Percentiles rank a stretch among this genome's conserved stretches.
phyloP scores from a whole-genome alignment of 441 rosid species.

The Erodium texanum region DNA sequence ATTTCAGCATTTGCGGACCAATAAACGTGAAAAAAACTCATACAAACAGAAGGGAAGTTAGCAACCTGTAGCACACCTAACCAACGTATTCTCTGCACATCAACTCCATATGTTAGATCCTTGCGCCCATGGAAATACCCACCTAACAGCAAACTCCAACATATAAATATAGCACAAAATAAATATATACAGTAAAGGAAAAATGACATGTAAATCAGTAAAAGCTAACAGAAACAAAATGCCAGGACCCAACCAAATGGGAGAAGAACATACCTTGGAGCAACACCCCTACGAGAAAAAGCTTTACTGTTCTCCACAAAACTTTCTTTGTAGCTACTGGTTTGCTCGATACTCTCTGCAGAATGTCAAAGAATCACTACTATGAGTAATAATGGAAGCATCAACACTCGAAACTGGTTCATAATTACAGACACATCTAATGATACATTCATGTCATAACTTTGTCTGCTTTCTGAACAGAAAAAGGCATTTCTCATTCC shows the following conservation, averaged over 20 bases:
- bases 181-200: not conserved
- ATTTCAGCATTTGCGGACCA: not conserved
- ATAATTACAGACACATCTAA: not conserved
- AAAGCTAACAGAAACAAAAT: not conserved
- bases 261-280: conserved; percentile 40
- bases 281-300: conserved; percentile 42
- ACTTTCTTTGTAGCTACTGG: conserved; percentile 41
- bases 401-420: not conserved
- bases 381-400: conserved; percentile 1
- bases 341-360: conserved; percentile 44
- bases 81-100: conserved; percentile 46
- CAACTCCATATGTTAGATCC: conserved; percentile 46
- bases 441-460: not conserved
- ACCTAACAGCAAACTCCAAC: conserved; percentile 21
- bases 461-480: not conserved
- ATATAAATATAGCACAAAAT: not conserved
- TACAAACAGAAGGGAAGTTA: not conserved
- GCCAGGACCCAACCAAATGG: conserved; percentile 1
- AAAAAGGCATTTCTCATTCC: not conserved
- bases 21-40: not conserved
- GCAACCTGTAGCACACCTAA: conserved; percentile 49
- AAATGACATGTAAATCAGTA: not conserved
- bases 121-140: conserved; percentile 53
- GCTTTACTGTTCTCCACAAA: conserved; percentile 32
- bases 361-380: conserved; percentile 7